These are phyloP conservation scores for Epichloe festucae DNA, from an alignment of 2,329 filamentous ascomycete genomes.

Conservation along the genomic window DNA sequence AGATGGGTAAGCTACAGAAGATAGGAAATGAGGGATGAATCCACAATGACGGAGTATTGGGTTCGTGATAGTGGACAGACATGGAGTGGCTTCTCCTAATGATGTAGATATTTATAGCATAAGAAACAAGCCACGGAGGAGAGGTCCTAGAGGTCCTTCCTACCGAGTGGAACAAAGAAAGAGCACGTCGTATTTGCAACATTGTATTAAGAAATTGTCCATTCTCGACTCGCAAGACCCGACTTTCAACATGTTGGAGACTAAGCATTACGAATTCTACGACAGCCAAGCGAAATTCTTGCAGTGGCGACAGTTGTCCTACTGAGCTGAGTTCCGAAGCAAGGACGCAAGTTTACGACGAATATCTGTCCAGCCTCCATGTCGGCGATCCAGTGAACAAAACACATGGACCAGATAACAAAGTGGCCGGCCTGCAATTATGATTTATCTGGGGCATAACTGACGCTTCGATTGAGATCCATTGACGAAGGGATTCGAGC, in stretches of 20 bases:
- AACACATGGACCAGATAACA: conserved; percentile 29
- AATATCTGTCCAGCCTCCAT: conserved; percentile 7
- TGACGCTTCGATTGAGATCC: conserved; percentile 52
- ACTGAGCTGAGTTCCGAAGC: too few species aligned
- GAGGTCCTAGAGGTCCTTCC: background rate
- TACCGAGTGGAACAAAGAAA: background rate
- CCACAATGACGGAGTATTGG: background rate
- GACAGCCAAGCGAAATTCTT: background rate
- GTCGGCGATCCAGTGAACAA: conserved; percentile 17
- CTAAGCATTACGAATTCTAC: background rate
- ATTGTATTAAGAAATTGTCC: background rate
- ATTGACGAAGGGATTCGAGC: conserved; percentile 51
- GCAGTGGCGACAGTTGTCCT: too few species aligned
- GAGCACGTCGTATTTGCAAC: background rate
- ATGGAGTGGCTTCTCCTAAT: background rate
- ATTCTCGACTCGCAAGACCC: too few species aligned
- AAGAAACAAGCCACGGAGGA: background rate
- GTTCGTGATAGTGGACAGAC: background rate
- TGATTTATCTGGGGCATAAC: conserved; percentile 63
- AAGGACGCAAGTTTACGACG: background rate
- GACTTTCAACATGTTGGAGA: too few species aligned
- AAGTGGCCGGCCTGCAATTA: conserved; percentile 61
- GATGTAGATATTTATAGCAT: background rate
- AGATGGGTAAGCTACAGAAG: conserved; percentile 93
- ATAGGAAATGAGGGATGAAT: conserved; percentile 58